A percentile compares a stretch with the other conserved stretches of the same genome.
Evolutionary conservation across 805 yeast species (phyloP).

Genomic region (Huiozyma naganishii): DNA sequence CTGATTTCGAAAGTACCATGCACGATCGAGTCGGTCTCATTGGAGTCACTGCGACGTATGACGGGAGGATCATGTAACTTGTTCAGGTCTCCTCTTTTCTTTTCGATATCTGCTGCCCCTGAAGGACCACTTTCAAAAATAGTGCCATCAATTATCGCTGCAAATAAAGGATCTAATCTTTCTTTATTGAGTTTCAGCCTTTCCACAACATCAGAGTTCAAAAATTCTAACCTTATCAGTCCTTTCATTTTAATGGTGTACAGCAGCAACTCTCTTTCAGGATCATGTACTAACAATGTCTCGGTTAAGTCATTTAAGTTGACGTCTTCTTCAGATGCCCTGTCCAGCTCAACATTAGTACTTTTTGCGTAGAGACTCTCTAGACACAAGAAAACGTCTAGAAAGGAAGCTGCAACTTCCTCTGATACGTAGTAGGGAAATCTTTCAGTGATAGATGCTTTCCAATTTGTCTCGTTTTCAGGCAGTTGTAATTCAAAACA

Average conservation of each 20-base stretch:
- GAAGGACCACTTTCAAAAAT: slow-evolving; percentile 7
- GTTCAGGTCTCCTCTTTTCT: no score
- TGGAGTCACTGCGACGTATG: no score
- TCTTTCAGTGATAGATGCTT: slow-evolving; percentile 6
- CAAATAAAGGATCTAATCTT: slow-evolving; percentile 16
- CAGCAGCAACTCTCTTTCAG: slow-evolving; percentile 17
- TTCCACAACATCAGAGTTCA: slow-evolving; percentile 6
- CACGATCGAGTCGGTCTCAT: no score
- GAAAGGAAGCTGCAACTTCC: slow-evolving; percentile 5
- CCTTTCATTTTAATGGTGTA: slow-evolving; percentile 24
- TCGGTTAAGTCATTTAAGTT: slow-evolving; percentile 12
- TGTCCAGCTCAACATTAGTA: slow-evolving; percentile 12
- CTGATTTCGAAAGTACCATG: neutral
- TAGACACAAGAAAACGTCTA: slow-evolving; percentile 17
- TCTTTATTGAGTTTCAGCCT: slow-evolving; percentile 20
- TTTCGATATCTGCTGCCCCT: no score
- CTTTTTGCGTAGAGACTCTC: slow-evolving; percentile 20
- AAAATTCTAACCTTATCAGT: slow-evolving; percentile 14
- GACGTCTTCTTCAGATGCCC: slow-evolving; percentile 20
- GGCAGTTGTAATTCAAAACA: slow-evolving; percentile 22
- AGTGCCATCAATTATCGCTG: slow-evolving; percentile 16
- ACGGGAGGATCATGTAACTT: no score
- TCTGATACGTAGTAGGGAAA: slow-evolving; percentile 10
- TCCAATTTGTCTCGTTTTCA: slow-evolving; percentile 17
- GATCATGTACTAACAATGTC: slow-evolving; percentile 4